These are phyloP conservation scores for Pseudogymnoascus sp. DNA, from an alignment of 2,329 filamentous ascomycete genomes.

Conservation along the genomic window DNA sequence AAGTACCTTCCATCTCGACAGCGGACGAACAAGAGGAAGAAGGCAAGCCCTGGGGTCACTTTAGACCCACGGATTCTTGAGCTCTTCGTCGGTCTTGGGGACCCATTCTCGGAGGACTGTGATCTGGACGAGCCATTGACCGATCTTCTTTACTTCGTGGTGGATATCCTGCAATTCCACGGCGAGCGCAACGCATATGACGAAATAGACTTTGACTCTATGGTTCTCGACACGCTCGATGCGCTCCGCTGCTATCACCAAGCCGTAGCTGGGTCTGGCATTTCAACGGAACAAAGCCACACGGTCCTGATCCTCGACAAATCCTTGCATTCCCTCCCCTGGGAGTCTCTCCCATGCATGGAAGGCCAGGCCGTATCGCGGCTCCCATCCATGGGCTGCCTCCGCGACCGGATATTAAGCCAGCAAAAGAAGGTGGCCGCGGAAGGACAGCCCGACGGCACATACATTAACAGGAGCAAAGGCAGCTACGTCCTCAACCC, in stretches of 20 bases:
- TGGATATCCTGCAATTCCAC: constrained; percentile 94
- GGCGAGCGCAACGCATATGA: constrained; percentile 96
- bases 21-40: constrained; percentile 47
- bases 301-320: constrained; percentile 90
- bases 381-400: constrained; percentile 75
- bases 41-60: constrained; percentile 32
- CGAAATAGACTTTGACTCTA: constrained; percentile 89
- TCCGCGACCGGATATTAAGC: constrained; percentile 62
- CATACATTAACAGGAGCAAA: constrained; percentile 44
- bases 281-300: constrained; percentile 44
- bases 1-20: constrained; percentile 78
- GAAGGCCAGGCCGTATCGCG: constrained; percentile 71
- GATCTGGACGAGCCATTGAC: constrained; percentile 86
- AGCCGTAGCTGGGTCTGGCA: constrained; percentile 29
- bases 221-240: constrained; percentile 82
- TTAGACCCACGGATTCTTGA: constrained; percentile 67
- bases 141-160: constrained; percentile 89
- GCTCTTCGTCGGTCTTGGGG: constrained; percentile 78
- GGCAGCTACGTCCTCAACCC: constrained; percentile 87
- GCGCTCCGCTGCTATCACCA: constrained; percentile 71
- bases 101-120: constrained; percentile 54
- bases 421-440: constrained; percentile 15
- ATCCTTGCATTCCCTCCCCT: constrained; percentile 80
- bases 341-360: constrained; percentile 90
- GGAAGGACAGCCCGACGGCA: constrained; percentile 31